Percentiles rank a stretch among this genome's conserved stretches.
These are phyloP conservation scores for Oxyria digyna DNA, from an alignment of 148 eudicot species.

Conservation along the genomic window DNA sequence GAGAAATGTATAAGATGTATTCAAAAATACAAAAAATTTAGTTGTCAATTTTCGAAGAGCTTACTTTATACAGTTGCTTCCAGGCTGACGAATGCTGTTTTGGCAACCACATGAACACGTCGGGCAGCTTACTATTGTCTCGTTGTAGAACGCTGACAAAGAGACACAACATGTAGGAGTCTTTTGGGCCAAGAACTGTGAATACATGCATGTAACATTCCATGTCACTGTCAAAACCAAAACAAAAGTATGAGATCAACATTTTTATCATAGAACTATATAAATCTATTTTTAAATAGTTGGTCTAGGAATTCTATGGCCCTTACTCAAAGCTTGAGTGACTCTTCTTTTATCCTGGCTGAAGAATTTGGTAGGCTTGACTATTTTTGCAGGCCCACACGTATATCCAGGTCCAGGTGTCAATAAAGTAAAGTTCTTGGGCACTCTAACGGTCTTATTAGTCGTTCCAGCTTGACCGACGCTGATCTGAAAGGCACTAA, in stretches of 20 bases:
- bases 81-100: slow-evolving; percentile 20
- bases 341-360: slow-evolving; percentile 36
- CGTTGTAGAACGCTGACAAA: slow-evolving; percentile 78
- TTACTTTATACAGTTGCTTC: slow-evolving; percentile 58
- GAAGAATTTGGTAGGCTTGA: slow-evolving; percentile 26
- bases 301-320: not conserved
- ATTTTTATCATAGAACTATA: too few species aligned
- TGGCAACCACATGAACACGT: slow-evolving; percentile 88
- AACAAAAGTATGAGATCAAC: not conserved
- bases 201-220: slow-evolving; percentile 92
- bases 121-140: slow-evolving; percentile 74
- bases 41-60: not conserved
- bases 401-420: slow-evolving; percentile 66
- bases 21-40: not conserved
- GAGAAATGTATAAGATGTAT: not conserved
- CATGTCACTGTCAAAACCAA: slow-evolving; percentile 62
- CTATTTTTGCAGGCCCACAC: slow-evolving; percentile 45
- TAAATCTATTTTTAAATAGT: too few species aligned
- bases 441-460: slow-evolving; percentile 46
- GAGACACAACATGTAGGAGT: slow-evolving; percentile 82
- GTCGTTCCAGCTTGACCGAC: slow-evolving; percentile 54
- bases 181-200: slow-evolving; percentile 73
- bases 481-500: slow-evolving; percentile 41
- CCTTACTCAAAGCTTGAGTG: slow-evolving; percentile 64
- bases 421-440: slow-evolving; percentile 41